Evolutionary conservation across 805 yeast species (phyloP), one percentile per base, ranked within the genome.

Genomic region (Wickerhamiella kurtzmanii): DNA sequence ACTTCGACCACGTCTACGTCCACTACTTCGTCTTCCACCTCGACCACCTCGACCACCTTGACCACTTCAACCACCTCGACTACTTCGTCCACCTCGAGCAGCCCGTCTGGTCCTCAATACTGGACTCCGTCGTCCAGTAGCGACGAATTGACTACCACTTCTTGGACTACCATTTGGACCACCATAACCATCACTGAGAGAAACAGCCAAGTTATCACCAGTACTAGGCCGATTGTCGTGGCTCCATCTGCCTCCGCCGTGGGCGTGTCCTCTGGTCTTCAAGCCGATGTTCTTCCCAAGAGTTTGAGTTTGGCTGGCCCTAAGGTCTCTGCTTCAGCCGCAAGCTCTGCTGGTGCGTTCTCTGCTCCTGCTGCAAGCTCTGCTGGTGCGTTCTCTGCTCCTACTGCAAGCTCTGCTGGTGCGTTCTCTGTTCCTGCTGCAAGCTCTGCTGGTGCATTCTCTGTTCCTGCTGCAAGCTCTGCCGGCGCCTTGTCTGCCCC

Each of bases 171-270:
- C 5, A 41, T 37, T 20, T 22, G 11, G 11, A 37, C 45, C 2
- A 43, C 42, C 9, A 43, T 37, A 16, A 46, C 43, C 13, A 46
- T 38, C 25, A 41, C 47, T 21, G 41, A 38, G 25, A 38, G 41
- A 8, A 17, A 6, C 21, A 6, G 25, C n/a, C 8, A 25, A 19
- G 40, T 18, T 11, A 38, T 11, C n/a, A n/a, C 38, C n/a, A 13
- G 41, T 16, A 15, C 22, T 4, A 21, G 16, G 19, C 15, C 41
- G 16, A 8, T 38, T 21, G 18, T 18, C 9, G 18, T 18, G 22
- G 22, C 41, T 11, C 11, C 18, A 6, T 19, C 41, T 11, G n/a
- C 5, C 32, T 6, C 11, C 32, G 11, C 9, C 11, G 32, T 25
- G 32, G 32, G 11, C 11, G 11, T 11, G 32, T 6, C 32, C 32